phyloP scores from a whole-genome alignment of 345 rosid species.

The Carallia pectinifolia region DNA sequence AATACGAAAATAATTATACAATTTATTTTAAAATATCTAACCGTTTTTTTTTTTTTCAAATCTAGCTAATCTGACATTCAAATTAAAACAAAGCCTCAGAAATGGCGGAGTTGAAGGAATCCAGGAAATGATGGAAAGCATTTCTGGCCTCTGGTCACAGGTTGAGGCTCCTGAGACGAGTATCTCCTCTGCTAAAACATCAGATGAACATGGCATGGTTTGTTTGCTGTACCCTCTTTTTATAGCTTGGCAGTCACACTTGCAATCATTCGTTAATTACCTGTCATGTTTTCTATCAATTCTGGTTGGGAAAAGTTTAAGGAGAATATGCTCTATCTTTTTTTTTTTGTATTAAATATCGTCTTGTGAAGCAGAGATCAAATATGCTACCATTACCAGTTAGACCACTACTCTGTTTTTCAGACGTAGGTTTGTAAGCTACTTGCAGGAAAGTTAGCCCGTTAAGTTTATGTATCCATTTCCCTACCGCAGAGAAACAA shows the following conservation, averaged over 20 bases:
- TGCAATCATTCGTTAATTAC: too few species aligned
- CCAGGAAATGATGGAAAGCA: constrained; percentile 44
- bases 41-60: too few species aligned
- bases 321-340: too few species aligned
- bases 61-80: constrained; percentile 49
- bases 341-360: too few species aligned
- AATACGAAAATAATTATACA: too few species aligned
- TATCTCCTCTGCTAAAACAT: constrained; percentile 29
- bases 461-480: neutral
- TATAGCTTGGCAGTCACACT: neutral
- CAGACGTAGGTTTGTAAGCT: neutral
- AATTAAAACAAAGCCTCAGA: constrained; percentile 90
- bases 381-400: neutral
- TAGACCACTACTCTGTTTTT: neutral
- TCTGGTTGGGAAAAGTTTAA: too few species aligned
- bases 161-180: constrained; percentile 45
- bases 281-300: too few species aligned
- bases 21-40: too few species aligned
- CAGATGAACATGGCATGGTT: constrained; percentile 46
- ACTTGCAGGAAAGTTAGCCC: neutral
- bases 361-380: neutral
- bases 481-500: neutral
- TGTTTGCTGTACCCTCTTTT: constrained; percentile 3
- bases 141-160: constrained; percentile 42
- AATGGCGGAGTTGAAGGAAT: constrained; percentile 83